A percentile compares a stretch with the other conserved stretches of the same genome.
Conservation (phyloP, 2,329 filamentous ascomycete species). For the Penicillium vulpinum region DNA sequence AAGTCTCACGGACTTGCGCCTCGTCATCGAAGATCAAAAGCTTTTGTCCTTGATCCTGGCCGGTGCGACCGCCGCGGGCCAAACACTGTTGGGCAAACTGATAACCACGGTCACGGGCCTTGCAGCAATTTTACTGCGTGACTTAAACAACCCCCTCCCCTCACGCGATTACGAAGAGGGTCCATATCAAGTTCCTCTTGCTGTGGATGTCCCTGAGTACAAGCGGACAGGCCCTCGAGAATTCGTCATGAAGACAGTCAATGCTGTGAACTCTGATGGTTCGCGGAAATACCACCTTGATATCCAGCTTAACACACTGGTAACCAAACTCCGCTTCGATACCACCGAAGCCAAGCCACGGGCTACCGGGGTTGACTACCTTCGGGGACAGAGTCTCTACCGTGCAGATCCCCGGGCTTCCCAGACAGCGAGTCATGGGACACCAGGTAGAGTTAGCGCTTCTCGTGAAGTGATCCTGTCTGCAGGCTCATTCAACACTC, state of each 20-base stretch:
- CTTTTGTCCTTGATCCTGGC: constrained; percentile 55
- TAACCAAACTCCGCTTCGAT: constrained; percentile 49
- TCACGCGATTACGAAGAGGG: constrained; percentile 50
- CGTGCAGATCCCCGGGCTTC: constrained; percentile 44
- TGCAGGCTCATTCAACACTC: constrained; percentile 61
- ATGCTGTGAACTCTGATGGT: constrained; percentile 52
- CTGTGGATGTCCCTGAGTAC: constrained; percentile 48
- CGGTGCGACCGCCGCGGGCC: constrained; percentile 55
- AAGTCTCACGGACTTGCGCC: constrained; percentile 51
- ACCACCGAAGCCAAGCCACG: constrained; percentile 36
- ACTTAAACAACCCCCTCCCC: constrained; percentile 52
- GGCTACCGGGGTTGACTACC: constrained; percentile 51
- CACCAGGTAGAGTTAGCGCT: constrained; percentile 42
- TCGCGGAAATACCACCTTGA: constrained; percentile 57
- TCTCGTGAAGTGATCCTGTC: constrained; percentile 47
- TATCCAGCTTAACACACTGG: constrained; percentile 50
- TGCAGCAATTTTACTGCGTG: constrained; percentile 48
- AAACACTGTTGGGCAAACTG: constrained; percentile 40
- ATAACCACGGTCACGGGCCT: constrained; percentile 48
- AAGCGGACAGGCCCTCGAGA: constrained; percentile 58
- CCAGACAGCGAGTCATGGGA: constrained; percentile 28
- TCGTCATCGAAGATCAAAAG: constrained; percentile 55
- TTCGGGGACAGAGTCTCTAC: constrained; percentile 49
- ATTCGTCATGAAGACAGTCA: constrained; percentile 54
- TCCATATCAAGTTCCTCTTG: constrained; percentile 61